Percentiles rank a stretch among this genome's conserved stretches.
phyloP scores from a whole-genome alignment of 2,329 filamentous ascomycete genomes.

The Aspergillus quadricinctus region DNA sequence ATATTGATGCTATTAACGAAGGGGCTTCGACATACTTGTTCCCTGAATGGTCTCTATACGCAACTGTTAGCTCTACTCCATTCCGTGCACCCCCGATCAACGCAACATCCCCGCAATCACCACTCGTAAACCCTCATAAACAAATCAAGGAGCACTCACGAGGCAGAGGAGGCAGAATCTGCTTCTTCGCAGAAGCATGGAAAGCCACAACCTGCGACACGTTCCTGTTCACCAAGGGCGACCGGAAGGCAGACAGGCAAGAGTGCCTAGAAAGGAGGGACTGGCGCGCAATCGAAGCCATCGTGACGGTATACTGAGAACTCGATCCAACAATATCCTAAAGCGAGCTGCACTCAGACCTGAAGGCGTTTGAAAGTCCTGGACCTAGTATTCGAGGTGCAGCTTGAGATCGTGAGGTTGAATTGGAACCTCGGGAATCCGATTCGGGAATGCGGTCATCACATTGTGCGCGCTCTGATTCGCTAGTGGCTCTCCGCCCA shows the following conservation, averaged over 20 bases:
- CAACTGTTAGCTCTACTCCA: slow-evolving; percentile 41
- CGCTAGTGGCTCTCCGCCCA: slow-evolving; percentile 29
- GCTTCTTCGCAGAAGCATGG: slow-evolving; percentile 73
- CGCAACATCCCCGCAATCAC: neutral
- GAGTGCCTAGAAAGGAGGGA: slow-evolving; percentile 34
- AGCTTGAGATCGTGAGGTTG: slow-evolving; percentile 23
- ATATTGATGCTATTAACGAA: neutral
- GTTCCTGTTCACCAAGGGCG: slow-evolving; percentile 33
- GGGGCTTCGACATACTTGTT: slow-evolving; percentile 54
- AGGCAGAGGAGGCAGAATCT: slow-evolving; percentile 76
- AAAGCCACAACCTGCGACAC: slow-evolving; percentile 67
- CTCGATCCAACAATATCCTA: neutral
- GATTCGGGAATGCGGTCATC: slow-evolving; percentile 39
- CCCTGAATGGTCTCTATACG: slow-evolving; percentile 67
- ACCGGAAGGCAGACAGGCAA: slow-evolving; percentile 31
- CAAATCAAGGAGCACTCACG: slow-evolving; percentile 55
- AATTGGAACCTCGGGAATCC: slow-evolving; percentile 36
- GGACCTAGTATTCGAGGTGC: slow-evolving; percentile 5
- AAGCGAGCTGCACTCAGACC: neutral
- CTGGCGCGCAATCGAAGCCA: slow-evolving; percentile 41
- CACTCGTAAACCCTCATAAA: neutral
- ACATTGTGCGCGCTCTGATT: slow-evolving; percentile 34
- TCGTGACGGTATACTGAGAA: slow-evolving; percentile 20
- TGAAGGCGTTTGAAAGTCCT: neutral
- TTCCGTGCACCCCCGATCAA: neutral